A percentile compares a stretch with the other conserved stretches of the same genome.
Conservation (phyloP, 345 rosid species). For the Conringia planisiliqua region DNA sequence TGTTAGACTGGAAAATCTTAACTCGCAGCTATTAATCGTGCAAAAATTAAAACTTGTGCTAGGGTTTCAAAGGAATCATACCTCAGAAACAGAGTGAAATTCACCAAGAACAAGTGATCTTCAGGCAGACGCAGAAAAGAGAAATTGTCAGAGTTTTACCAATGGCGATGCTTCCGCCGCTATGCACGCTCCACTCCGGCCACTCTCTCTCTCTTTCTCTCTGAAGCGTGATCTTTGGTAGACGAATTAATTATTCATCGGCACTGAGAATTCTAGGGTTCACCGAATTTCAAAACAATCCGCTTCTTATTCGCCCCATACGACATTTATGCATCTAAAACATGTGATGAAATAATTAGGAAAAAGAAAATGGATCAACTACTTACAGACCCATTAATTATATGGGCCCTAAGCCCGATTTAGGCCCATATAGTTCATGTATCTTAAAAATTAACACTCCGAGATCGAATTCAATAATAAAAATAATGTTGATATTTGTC, state of each 20-base stretch:
- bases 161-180: not conserved
- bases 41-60: not conserved
- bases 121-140: slow-evolving; percentile 1
- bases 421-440: too few species aligned
- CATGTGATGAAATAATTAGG: not conserved
- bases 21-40: not conserved
- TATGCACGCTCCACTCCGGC: not conserved
- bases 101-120: not conserved
- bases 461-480: too few species aligned
- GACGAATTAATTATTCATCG: not conserved
- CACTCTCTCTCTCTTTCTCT: not conserved
- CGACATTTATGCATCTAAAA: not conserved
- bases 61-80: not conserved
- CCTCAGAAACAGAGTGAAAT: not conserved
- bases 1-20: not conserved
- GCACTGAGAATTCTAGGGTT: slow-evolving; percentile 18
- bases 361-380: too few species aligned
- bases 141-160: not conserved
- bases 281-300: not conserved
- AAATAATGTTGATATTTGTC: not conserved
- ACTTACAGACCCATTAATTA: too few species aligned
- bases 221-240: not conserved
- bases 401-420: too few species aligned
- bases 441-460: too few species aligned
- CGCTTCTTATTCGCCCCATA: not conserved